Evolutionary conservation across 2,329 filamentous ascomycete genomes (phyloP), one percentile per base, ranked within the genome.

Genomic region (Venturia aucupariae): DNA sequence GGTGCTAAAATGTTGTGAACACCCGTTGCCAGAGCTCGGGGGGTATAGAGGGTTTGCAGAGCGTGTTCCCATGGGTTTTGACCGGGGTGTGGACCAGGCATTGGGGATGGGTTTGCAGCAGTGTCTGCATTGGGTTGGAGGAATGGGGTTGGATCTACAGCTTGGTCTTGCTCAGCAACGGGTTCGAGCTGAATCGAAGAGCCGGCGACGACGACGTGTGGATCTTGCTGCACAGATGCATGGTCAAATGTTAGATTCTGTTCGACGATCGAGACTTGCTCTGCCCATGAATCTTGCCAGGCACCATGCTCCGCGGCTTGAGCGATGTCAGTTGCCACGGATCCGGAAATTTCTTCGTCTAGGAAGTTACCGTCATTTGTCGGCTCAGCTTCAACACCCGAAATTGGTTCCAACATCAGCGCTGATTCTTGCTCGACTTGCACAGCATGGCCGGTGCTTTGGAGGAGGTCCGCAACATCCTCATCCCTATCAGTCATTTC

Each of bases 1-100:
- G 75, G 76, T 0, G 73, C 76, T 17, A 80, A 69, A 51, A 79
- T 74, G 2, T 68, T 68, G 2, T 73, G 75, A 7, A 80, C 74
- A 13, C 74, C 71, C 64, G 74, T 73, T 0, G 78, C 78, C 1
- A 81, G 71, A 0, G 74, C 74, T 10, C 70, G 70, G 0, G 79
- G 77, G 0, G 72, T 70, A 67, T 74, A 80, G 13, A 72, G 71
- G 0, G 74, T 76, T 42, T 73, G 71, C 38, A 81, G 71, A 44
- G 68, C 68, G 35, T 64, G 62, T 11, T 65, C n/a, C 54, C 32
- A 60, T 6, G 67, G 68, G 44, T 66, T 68, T 32, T 68, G 66
- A n/a, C 51, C 51, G 39, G 44, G 27, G n/a, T 30, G 24, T n/a
- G 62, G 62, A 35, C n/a, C 41, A 17, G 1, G 72, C 71, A 64